These are phyloP conservation scores for Beta vulgaris DNA, from an alignment of 148 eudicot species.

Conservation along the genomic window DNA sequence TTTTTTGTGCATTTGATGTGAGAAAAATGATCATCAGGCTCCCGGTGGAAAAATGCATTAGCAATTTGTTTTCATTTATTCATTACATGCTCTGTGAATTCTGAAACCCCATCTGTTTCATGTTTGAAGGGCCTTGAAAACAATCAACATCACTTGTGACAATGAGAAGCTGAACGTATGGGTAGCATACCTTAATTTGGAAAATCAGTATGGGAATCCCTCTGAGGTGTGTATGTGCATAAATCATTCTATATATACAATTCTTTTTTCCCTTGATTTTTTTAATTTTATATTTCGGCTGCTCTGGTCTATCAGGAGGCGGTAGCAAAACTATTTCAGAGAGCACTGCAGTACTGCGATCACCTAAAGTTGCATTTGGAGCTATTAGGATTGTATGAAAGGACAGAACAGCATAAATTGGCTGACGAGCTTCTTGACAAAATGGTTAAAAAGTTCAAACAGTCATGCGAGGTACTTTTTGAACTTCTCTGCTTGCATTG, in stretches of 20 bases:
- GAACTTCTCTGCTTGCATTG: background rate
- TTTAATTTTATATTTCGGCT: too few species aligned
- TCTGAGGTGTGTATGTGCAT: slow-evolving; percentile 50
- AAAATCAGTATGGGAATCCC: slow-evolving; percentile 83
- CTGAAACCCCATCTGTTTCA: background rate
- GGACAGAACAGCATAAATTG: slow-evolving; percentile 72
- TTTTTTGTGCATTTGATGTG: background rate
- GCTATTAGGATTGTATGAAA: slow-evolving; percentile 75
- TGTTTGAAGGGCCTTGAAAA: slow-evolving; percentile 74
- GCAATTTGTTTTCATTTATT: background rate
- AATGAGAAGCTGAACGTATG: slow-evolving; percentile 88
- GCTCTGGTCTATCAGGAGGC: slow-evolving; percentile 53
- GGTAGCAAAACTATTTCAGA: slow-evolving; percentile 61
- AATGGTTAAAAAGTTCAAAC: slow-evolving; percentile 83
- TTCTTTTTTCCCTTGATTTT: background rate
- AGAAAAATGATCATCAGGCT: background rate
- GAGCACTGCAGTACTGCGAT: slow-evolving; percentile 91
- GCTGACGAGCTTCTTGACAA: slow-evolving; percentile 75
- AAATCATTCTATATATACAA: background rate
- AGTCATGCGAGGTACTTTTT: slow-evolving; percentile 64
- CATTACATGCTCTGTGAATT: background rate
- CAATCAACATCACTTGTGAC: slow-evolving; percentile 72
- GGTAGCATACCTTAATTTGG: slow-evolving; percentile 88
- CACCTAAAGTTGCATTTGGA: slow-evolving; percentile 79
- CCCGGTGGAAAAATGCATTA: background rate